Conservation (phyloP, 2,329 filamentous ascomycete species). For the Cordyceps sp. region DNA sequence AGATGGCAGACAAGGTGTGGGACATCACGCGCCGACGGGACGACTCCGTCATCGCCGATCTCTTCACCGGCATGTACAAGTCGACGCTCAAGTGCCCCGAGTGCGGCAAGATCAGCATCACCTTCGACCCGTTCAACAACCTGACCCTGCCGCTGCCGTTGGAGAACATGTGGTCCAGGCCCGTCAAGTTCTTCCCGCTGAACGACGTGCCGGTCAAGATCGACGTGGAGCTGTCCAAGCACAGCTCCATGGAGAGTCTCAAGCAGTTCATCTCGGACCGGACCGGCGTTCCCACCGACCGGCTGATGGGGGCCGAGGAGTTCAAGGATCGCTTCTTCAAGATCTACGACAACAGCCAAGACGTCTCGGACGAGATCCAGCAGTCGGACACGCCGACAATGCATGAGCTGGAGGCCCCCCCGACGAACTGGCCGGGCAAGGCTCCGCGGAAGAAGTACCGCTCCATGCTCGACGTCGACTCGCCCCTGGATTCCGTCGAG, state of each 20-base stretch:
- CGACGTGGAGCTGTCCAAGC: constrained; percentile 65
- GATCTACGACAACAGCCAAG: constrained; percentile 52
- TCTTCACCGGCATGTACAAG: constrained; percentile 97
- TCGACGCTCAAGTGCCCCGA: constrained; percentile 85
- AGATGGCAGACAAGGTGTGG: constrained; percentile 80
- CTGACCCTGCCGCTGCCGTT: constrained; percentile 81
- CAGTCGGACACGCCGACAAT: constrained; percentile 50
- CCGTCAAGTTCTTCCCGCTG: constrained; percentile 62
- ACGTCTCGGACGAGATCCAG: constrained; percentile 57
- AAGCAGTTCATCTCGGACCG: constrained; percentile 56
- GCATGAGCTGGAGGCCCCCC: constrained; percentile 59
- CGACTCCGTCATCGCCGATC: constrained; percentile 84
- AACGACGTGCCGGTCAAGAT: constrained; percentile 55
- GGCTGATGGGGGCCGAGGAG: constrained; percentile 67
- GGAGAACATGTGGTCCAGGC: constrained; percentile 63
- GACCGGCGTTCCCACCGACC: constrained; percentile 44
- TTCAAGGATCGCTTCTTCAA: constrained; percentile 79
- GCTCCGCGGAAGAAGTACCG: constrained; percentile 25
- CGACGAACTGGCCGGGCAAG: constrained; percentile 60
- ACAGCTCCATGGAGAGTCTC: constrained; percentile 48
- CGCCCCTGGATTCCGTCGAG: constrained; percentile 25
- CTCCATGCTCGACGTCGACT: constrained; percentile 32
- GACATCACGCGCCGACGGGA: constrained; percentile 84
- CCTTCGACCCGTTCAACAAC: constrained; percentile 95
- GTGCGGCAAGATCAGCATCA: constrained; percentile 93